Percentiles rank a stretch among this genome's conserved stretches.
These are phyloP conservation scores for Aspergillus carbonarius DNA, from an alignment of 2,329 filamentous ascomycete species.

Conservation along the genomic window DNA sequence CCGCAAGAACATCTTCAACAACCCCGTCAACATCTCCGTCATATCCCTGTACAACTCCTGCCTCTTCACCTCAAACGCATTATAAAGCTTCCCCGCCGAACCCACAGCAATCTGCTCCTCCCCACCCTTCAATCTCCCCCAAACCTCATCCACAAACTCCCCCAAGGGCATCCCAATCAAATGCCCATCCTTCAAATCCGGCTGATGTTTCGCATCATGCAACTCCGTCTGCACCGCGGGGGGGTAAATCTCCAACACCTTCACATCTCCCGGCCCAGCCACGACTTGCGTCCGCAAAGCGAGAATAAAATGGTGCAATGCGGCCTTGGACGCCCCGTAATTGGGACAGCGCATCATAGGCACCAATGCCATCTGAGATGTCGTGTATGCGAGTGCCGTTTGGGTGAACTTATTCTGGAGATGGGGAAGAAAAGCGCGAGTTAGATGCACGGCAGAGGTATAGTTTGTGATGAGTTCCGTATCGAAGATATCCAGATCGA, in stretches of 20 bases:
- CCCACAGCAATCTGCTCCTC: constrained; percentile 56
- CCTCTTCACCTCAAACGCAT: constrained; percentile 50
- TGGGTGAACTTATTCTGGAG: constrained; percentile 47
- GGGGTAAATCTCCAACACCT: constrained; percentile 57
- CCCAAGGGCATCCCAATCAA: constrained; percentile 55
- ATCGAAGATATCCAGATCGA: constrained; percentile 46
- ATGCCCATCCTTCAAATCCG: constrained; percentile 51
- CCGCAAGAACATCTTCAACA: constrained; percentile 24
- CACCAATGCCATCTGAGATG: constrained; percentile 52
- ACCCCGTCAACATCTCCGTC: constrained; percentile 22
- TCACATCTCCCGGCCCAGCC: constrained; percentile 42
- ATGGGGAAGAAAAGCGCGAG: constrained; percentile 51
- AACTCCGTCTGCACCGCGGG: constrained; percentile 59
- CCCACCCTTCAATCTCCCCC: constrained; percentile 45
- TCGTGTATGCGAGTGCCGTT: constrained; percentile 49
- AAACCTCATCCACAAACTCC: constrained; percentile 54
- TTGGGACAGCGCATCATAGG: constrained; percentile 50
- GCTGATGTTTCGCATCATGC: constrained; percentile 56
- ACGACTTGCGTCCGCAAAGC: constrained; percentile 52
- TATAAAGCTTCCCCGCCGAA: constrained; percentile 41
- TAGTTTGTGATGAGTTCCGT: constrained; percentile 55
- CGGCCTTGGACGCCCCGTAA: constrained; percentile 58
- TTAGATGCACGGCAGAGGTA: constrained; percentile 49
- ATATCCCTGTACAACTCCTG: constrained; percentile 43
- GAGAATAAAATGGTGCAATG: constrained; percentile 55